Evolutionary conservation across 1,284 basidiomycete genomes (phyloP).

Genomic region (Tremellales sp.): DNA sequence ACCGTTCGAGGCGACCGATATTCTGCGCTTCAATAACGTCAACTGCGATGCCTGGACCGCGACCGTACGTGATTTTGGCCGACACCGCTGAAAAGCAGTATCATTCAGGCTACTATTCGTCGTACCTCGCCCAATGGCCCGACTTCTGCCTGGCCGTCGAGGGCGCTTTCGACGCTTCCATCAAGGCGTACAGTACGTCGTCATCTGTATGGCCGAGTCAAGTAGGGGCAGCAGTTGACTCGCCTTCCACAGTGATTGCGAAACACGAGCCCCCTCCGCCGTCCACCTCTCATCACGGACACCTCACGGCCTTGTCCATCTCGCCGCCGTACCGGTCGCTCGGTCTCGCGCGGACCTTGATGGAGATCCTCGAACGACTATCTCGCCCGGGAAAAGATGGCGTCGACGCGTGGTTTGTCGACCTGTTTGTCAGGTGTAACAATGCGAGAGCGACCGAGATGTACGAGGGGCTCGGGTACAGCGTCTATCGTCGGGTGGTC

Average conservation of each 20-base stretch:
- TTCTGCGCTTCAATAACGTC: constrained; percentile 52
- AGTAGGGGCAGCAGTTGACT: background rate
- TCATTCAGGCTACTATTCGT: constrained; percentile 43
- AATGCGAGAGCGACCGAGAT: constrained; percentile 46
- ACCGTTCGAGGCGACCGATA: constrained; percentile 50
- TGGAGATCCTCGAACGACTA: constrained; percentile 43
- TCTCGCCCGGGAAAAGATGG: constrained; percentile 26
- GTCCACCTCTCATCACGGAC: constrained; percentile 46
- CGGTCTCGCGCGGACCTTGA: constrained; percentile 45
- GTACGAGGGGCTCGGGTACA: constrained; percentile 50
- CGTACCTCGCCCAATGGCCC: constrained; percentile 44
- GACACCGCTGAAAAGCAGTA: constrained; percentile 21
- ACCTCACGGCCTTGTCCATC: constrained; percentile 48
- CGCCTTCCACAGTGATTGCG: constrained; percentile 37
- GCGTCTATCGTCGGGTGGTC: constrained; percentile 47
- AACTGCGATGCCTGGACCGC: constrained; percentile 55
- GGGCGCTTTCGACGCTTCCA: constrained; percentile 23
- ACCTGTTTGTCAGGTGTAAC: constrained; percentile 49
- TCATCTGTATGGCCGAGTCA: background rate
- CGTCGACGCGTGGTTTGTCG: constrained; percentile 48
- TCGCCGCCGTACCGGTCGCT: constrained; percentile 40
- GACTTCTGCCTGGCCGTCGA: constrained; percentile 35
- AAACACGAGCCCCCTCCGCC: constrained; percentile 48
- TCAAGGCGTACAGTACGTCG: constrained; percentile 42
- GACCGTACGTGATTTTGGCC: constrained; percentile 33